Evolutionary conservation across 768 basidiomycete species (phyloP).

Genomic region (Agaricus sinodeliciosus): DNA sequence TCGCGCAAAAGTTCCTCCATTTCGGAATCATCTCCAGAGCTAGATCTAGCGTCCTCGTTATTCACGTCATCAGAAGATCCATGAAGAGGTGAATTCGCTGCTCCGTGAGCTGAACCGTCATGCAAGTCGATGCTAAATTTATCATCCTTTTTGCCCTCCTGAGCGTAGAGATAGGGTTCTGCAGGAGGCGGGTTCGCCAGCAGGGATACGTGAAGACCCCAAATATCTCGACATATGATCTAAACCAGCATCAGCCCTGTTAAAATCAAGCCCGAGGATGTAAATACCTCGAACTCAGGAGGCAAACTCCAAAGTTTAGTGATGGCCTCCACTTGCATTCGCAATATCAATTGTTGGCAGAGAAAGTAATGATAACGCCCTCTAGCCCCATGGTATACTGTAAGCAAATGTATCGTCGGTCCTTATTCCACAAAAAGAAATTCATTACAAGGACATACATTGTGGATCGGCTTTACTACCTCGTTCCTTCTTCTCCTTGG

Average conservation of each 20-base stretch:
- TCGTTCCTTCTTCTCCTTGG: slow-evolving; percentile 43
- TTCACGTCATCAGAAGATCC: not conserved
- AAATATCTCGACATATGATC: slow-evolving; percentile 74
- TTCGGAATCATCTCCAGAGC: slow-evolving; percentile 11
- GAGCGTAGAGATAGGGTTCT: slow-evolving; percentile 49
- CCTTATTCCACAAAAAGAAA: not conserved
- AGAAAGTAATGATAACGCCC: slow-evolving; percentile 79
- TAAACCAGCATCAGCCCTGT: slow-evolving; percentile 19
- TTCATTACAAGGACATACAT: slow-evolving; percentile 26
- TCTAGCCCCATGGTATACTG: slow-evolving; percentile 81
- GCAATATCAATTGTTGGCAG: slow-evolving; percentile 74
- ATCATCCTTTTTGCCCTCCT: slow-evolving; percentile 19
- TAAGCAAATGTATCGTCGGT: not conserved
- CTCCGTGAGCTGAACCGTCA: not conserved
- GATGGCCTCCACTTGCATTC: slow-evolving; percentile 67
- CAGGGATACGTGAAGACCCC: slow-evolving; percentile 66
- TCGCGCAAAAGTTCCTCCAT: slow-evolving; percentile 15
- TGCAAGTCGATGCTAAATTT: not conserved
- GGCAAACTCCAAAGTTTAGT: slow-evolving; percentile 64
- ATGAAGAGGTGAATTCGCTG: not conserved
- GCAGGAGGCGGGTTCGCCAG: slow-evolving; percentile 53
- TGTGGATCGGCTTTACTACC: slow-evolving; percentile 52
- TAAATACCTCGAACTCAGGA: slow-evolving; percentile 67
- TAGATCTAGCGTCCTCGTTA: slow-evolving; percentile 10
- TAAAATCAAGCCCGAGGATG: not conserved